phyloP scores from a whole-genome alignment of 805 yeast species.

The Sugiyamaella floridensis region DNA sequence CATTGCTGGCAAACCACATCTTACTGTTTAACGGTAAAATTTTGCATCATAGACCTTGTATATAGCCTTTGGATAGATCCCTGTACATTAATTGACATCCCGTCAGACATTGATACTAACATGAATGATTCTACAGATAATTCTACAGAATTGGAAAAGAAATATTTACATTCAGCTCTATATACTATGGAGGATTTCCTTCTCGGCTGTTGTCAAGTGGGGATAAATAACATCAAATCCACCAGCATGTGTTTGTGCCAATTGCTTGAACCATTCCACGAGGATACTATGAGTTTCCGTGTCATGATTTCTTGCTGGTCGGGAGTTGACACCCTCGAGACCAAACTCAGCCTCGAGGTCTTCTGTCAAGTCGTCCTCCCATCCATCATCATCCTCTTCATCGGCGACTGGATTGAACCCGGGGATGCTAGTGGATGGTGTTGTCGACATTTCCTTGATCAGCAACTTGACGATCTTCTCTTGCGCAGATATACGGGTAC shows the following conservation, averaged over 20 bases:
- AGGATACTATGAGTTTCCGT: constrained; percentile 20
- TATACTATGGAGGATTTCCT: constrained; percentile 3
- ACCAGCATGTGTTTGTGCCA: constrained; percentile 14
- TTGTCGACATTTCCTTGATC: constrained; percentile 61
- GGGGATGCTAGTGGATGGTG: constrained; percentile 45
- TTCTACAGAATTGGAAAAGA: too few relatives aligned
- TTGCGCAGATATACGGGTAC: constrained; percentile 59
- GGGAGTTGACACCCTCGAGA: constrained; percentile 69
- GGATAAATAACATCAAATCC: constrained; percentile 5
- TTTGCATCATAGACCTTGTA: not conserved
- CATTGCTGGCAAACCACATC: constrained; percentile 4
- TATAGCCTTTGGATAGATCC: not conserved
- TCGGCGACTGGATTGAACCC: constrained; percentile 15
- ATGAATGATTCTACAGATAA: too few relatives aligned
- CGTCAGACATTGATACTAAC: too few relatives aligned
- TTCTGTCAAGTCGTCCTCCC: constrained; percentile 32
- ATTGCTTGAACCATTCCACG: constrained; percentile 24
- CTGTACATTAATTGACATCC: not conserved
- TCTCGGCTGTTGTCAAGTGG: constrained; percentile 6
- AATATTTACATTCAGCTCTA: not conserved
- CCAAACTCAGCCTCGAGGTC: constrained; percentile 61
- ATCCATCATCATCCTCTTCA: constrained; percentile 33
- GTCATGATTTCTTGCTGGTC: constrained; percentile 11
- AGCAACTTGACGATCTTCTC: constrained; percentile 68
- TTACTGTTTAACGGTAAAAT: not conserved